These are phyloP conservation scores for Bipolaris gigantea DNA, from an alignment of 2,329 filamentous ascomycete genomes.

Conservation along the genomic window DNA sequence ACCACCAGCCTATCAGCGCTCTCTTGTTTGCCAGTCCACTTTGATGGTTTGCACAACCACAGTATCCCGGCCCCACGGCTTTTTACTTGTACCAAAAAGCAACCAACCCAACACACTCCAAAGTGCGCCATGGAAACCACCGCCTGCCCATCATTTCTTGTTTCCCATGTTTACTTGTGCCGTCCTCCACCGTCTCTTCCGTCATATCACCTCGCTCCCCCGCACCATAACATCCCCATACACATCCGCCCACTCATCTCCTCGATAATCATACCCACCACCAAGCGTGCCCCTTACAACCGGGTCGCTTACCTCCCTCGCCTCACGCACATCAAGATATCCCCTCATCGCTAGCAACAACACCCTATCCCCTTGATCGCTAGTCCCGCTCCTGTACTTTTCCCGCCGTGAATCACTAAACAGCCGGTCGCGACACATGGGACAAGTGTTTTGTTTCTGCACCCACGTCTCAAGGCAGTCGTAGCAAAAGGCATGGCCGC, in stretches of 20 bases:
- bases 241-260: background rate
- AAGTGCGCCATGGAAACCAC: background rate
- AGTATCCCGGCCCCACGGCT: too few relatives aligned
- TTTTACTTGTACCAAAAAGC: background rate
- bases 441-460: background rate
- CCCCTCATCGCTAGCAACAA: background rate
- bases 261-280: background rate
- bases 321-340: background rate
- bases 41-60: background rate
- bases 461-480: constrained; percentile 1
- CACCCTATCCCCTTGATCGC: background rate
- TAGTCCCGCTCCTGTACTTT: background rate
- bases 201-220: background rate
- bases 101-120: background rate
- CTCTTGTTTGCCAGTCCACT: too few relatives aligned
- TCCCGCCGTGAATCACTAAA: background rate
- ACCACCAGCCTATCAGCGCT: background rate
- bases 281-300: background rate
- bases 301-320: background rate
- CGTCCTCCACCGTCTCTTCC: background rate
- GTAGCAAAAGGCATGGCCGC: constrained; percentile 4
- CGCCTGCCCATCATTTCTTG: too few relatives aligned
- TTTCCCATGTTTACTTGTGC: background rate
- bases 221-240: background rate
- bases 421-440: background rate